Evolutionary conservation across 2,329 filamentous ascomycete genomes (phyloP), one percentile per base, ranked within the genome.

Genomic region (Xylariaceae sp.): DNA sequence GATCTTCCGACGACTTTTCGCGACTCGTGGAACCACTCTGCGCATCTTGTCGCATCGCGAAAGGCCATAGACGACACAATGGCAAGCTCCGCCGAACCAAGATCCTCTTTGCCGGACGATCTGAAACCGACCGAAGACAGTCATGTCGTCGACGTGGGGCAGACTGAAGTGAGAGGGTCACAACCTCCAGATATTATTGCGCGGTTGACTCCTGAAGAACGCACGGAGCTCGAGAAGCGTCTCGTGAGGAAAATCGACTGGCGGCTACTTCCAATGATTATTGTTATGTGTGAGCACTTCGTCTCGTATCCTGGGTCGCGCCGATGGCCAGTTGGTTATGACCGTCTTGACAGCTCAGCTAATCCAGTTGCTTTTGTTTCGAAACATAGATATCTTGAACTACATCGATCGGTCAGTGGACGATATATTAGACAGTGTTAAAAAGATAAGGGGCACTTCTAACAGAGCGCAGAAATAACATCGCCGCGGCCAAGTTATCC

Each of bases 191-290:
- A 69, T 15, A 69, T 74, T 45, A 69, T 79, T 55, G 72, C 75
- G 37, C 71, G 77, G 51, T 73, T 86, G 67, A 77, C 78, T 1
- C 73, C 76, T 0, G 82, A 84, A 63, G 74, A 84, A 64, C 77
- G 82, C 44, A 57, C 70, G 0, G 66, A 69, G 4, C 75, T 83
- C 1, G 87, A 90, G 69, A 77, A 74, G 59, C 79, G 76, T 54
- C 72, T 90, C 55, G 76, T 80, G 59, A 78, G 80, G 61, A 90
- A 88, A 71, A 83, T 90, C 56, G 88, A 90, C 69, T 65, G 81
- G 7, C 76, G 86, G 55, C 71, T 90, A 35, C 75, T 90, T 66
- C 87, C 87, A 0, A 85, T 86, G 73, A 77, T 89, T 48, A 82
- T 89, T 55, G 66, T 89, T 51, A 88, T 89, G 78, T 89, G 68